Evolutionary conservation across 495 filamentous ascomycete species (phyloP).

Genomic region (Penicillium fimorum): DNA sequence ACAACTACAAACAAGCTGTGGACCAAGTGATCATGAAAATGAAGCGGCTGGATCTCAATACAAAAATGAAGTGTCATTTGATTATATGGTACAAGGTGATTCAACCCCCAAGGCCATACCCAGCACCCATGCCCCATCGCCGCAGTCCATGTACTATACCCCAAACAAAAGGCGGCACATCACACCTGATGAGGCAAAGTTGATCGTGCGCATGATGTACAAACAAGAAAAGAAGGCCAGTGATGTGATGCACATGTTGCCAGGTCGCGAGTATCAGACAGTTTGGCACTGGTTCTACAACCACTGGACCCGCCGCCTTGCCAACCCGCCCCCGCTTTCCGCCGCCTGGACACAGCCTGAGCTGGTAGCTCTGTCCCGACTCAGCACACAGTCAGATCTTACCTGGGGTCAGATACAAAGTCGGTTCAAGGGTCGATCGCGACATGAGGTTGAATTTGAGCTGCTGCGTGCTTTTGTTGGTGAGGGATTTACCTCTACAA

Average conservation of each 20-base stretch:
- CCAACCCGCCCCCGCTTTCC: constrained; percentile 33
- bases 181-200: constrained; percentile 36
- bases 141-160: constrained; percentile 13
- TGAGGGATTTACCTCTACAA: constrained; percentile 3
- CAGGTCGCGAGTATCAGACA: constrained; percentile 22
- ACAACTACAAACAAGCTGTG: background rate
- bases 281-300: constrained; percentile 28
- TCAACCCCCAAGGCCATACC: constrained; percentile 8
- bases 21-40: background rate
- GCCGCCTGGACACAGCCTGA: constrained; percentile 38
- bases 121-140: background rate
- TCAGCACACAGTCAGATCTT: constrained; percentile 32
- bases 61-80: background rate
- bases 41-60: background rate
- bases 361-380: constrained; percentile 23
- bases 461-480: constrained; percentile 39
- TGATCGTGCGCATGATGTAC: constrained; percentile 35
- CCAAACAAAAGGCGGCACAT: constrained; percentile 21
- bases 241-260: constrained; percentile 33
- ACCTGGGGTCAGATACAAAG: constrained; percentile 34
- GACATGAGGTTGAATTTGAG: constrained; percentile 40
- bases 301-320: constrained; percentile 38
- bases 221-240: constrained; percentile 31
- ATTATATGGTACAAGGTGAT: background rate
- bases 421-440: constrained; percentile 31